phyloP scores from a whole-genome alignment of 1,284 basidiomycete genomes.

The Serendipita sp. region DNA sequence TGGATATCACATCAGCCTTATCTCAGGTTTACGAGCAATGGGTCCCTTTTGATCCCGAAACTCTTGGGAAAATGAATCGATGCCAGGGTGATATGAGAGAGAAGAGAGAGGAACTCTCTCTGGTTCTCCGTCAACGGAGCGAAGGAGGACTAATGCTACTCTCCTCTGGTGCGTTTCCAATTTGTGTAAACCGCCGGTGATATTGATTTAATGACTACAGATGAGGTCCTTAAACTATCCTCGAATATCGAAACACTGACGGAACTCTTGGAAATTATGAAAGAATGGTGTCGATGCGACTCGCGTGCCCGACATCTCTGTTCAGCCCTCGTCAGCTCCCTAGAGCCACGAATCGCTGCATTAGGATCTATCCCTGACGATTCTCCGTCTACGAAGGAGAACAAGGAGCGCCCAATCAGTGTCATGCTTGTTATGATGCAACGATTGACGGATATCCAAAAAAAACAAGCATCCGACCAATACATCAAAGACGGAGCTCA shows the following conservation, averaged over 20 bases:
- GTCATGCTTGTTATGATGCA: not conserved
- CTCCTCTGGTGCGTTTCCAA: not conserved
- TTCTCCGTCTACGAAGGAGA: not conserved
- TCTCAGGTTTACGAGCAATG: not conserved
- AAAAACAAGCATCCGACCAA: no score
- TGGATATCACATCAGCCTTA: not conserved
- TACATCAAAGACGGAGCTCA: slow-evolving; percentile 9
- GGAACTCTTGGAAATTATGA: slow-evolving; percentile 11
- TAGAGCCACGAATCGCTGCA: slow-evolving; percentile 17
- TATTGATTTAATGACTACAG: not conserved
- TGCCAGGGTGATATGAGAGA: not conserved
- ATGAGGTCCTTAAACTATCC: not conserved
- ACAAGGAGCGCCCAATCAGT: not conserved
- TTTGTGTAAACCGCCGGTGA: not conserved
- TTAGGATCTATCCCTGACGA: not conserved
- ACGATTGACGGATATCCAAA: not conserved
- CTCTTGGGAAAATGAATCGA: not conserved
- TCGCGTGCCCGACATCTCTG: slow-evolving; percentile 36
- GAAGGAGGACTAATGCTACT: not conserved
- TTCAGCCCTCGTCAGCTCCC: slow-evolving; percentile 34
- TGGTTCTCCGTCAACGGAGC: not conserved
- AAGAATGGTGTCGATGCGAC: slow-evolving; percentile 26
- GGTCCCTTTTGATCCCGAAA: not conserved
- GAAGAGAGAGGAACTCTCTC: not conserved
- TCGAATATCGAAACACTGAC: not conserved